Base-by-base conservation (phyloP, 345 rosid genomes). In the Heritiera fomes region DNA sequence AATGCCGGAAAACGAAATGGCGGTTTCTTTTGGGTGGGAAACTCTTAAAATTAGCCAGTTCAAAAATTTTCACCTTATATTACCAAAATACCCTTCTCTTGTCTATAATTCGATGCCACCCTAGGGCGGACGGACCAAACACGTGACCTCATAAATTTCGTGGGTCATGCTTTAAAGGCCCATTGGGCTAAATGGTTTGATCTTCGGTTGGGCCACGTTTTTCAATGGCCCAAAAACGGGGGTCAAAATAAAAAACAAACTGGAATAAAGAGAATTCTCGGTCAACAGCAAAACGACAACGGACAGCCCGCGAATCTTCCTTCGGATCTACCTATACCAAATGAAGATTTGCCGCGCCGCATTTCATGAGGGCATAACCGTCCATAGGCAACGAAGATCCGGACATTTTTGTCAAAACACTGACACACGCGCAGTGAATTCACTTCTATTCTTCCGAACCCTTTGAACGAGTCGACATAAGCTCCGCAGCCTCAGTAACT, bases 11-110 rank as follows among this genome's bases (percentile, higher is more conserved):
- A 75, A 14, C 6, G 3, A 28, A 72, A 63, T 43, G 75, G 82
- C 84, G 82, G 80, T 55, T 71, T 11, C 14, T 30, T 85, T 80
- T 80, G 18, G 83, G 87, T 80, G 89, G 88, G 88, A 87, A 81
- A 0, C 45, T 46, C 53, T 1, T 12, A 45, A 53, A 2, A 23
- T 80, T 83, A 38, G 34, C 8, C 62, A 60, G 5, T 41, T 41
- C 43, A 41, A 41, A 81, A 77, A 56, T 30, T 79, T 82, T 80
- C 18, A 8, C 3, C 0, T 0, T 1, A 9, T 11, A 50, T 58
- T 53, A 38, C 84, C 56, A 13, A 6, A 46, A 2, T 77, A 46
- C 28, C 69, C 73, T 66, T 45, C 0, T 0, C 0, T 23, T 66
- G 47, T 30, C 3, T 1, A 18, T 8, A 67, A 67, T 67, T n/a